phyloP scores from a whole-genome alignment of 805 yeast species.

The Nakazawaea molendinolei region DNA sequence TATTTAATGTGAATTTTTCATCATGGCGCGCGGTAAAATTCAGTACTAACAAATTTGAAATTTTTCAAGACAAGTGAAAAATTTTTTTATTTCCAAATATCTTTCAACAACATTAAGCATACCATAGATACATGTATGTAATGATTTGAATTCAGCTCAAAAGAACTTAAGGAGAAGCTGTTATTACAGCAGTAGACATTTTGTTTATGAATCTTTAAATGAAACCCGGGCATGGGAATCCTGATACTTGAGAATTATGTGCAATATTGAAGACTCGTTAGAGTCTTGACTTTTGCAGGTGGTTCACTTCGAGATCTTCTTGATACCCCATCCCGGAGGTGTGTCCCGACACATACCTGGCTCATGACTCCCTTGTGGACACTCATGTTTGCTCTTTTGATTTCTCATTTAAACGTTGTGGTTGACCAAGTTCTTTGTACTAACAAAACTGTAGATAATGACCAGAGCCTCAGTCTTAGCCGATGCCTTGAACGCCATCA shows the following conservation, averaged over 20 bases:
- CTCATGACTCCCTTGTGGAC: constrained; percentile 43
- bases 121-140: no score
- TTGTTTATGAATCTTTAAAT: constrained; percentile 1
- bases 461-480: constrained; percentile 98
- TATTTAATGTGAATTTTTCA: no score
- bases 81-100: no score
- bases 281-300: constrained; percentile 6
- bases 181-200: no score
- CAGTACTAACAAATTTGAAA: no score
- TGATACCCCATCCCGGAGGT: constrained; percentile 15
- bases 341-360: constrained; percentile 15
- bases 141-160: no score
- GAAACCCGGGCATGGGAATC: constrained; percentile 14
- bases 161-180: no score
- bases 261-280: constrained; percentile 7
- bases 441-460: constrained; percentile 42
- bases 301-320: constrained; percentile 9
- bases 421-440: constrained; percentile 17
- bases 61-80: no score
- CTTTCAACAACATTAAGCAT: no score
- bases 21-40: no score
- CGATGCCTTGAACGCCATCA: constrained; percentile 96
- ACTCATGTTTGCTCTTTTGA: constrained; percentile 38
- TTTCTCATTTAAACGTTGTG: constrained; percentile 22
- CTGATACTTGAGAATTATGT: constrained; percentile 11